Evolutionary conservation across 192 early-diverging fungal genomes (phyloP), one percentile per base, ranked within the genome.

Genomic region (Chytriomyces sp.): DNA sequence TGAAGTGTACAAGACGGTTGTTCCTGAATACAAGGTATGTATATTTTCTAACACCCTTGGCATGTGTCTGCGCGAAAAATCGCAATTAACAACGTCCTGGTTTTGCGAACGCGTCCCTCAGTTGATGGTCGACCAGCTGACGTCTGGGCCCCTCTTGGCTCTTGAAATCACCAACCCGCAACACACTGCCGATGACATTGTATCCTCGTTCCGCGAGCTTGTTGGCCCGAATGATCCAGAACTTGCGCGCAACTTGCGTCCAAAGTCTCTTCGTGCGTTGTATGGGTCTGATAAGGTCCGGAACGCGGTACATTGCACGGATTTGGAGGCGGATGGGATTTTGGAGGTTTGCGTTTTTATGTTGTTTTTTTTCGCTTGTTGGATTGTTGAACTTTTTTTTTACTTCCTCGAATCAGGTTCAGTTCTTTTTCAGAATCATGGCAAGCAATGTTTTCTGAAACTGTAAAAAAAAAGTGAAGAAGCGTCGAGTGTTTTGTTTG

Each of bases 1-100:
- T 23, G 88, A 90, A 75, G 81, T 90, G 7, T 90, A 90, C 69
- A 89, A 88, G 66, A 89, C 86, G 1, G 84, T 90, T 46, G 74
- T 89, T 45, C 84, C 86, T 9, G 88, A 89, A 45, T 89, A 89
- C 66, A 82, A 89, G 64, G 84, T 84, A 75, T 1, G 35, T 35
- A 1, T 35, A 35, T 35, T 69, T 73, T 0, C 9, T 7, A 24
- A 53, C 43, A 45, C 1, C 16, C 26, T 62, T 11, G n/a, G 11
- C 61, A 26, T 72, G 3, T 47, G 18, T 9, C 18, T 3, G 8
- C 18, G 26, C 7, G 16, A 26, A 62, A 1, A 45, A 69, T 5
- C 23, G 43, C 23, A 43, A 4, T n/a, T n/a, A 4, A 45, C 8
- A 24, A 10, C 48, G 10, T 63, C 24, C 46, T 20, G 53, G 0